Percentiles rank a stretch among this genome's conserved stretches.
These are phyloP conservation scores for Stereocaulon alpinum DNA, from an alignment of 495 filamentous ascomycete species.

Conservation along the genomic window DNA sequence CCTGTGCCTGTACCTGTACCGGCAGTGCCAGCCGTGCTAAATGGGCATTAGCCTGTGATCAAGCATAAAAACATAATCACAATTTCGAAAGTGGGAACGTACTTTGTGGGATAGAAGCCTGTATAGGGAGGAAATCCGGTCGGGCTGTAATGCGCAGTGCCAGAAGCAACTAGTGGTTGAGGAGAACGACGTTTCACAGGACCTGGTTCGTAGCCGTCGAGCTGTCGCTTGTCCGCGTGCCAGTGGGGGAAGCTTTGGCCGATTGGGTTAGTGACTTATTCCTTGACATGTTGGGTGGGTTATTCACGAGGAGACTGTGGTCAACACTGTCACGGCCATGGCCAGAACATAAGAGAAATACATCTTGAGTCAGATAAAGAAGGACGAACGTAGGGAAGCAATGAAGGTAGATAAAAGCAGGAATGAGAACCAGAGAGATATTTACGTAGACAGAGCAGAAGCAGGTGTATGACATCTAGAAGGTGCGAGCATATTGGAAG, in stretches of 20 bases:
- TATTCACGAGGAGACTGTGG: slow-evolving; percentile 11
- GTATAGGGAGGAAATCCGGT: background rate
- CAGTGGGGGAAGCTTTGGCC: background rate
- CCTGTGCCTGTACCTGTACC: background rate
- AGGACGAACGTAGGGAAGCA: background rate
- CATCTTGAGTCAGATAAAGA: background rate
- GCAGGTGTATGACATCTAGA: background rate
- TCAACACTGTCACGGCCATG: slow-evolving; percentile 1
- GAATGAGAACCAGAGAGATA: background rate
- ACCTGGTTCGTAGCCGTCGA: background rate
- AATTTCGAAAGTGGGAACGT: background rate
- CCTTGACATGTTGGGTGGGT: background rate
- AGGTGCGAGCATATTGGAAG: background rate
- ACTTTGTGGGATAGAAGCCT: background rate
- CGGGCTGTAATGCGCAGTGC: background rate
- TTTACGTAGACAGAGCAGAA: background rate
- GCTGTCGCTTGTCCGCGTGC: background rate
- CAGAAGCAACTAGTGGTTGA: background rate
- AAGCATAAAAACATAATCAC: background rate
- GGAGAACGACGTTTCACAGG: background rate
- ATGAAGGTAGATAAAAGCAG: background rate
- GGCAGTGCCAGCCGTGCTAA: background rate
- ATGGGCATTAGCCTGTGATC: background rate
- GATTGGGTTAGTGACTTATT: background rate
- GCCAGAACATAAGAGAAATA: slow-evolving; percentile 6